These are phyloP conservation scores for Penicillium salamii DNA, from an alignment of 495 filamentous ascomycete species.

Conservation along the genomic window DNA sequence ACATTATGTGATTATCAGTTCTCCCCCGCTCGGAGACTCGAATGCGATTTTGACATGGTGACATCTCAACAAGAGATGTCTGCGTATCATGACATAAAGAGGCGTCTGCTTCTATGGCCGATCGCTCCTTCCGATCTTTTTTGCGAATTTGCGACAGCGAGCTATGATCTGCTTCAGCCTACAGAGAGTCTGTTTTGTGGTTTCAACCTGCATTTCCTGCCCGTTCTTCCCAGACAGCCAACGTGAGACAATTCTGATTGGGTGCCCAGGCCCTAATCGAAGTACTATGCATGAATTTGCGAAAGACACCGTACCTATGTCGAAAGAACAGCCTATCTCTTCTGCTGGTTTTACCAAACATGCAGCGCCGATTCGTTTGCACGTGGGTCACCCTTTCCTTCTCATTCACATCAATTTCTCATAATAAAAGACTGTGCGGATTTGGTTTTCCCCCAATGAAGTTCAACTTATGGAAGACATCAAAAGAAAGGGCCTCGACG, in stretches of 20 bases:
- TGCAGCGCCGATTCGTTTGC: neutral
- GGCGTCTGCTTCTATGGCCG: too few species aligned
- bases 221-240: neutral
- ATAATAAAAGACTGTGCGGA: neutral
- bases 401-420: neutral
- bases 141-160: neutral
- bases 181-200: neutral
- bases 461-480: neutral
- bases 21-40: too few species aligned
- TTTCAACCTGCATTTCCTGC: neutral
- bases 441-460: neutral
- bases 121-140: too few species aligned
- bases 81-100: too few species aligned
- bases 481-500: neutral
- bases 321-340: neutral
- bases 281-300: neutral
- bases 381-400: neutral
- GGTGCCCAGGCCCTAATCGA: neutral
- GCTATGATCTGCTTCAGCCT: neutral
- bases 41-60: too few species aligned
- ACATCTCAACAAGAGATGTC: too few species aligned
- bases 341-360: too few species aligned
- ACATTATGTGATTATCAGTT: too few species aligned
- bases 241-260: neutral
- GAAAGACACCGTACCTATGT: too few species aligned